Conservation (phyloP, 345 rosid species). For the Adansonia digitata region DNA sequence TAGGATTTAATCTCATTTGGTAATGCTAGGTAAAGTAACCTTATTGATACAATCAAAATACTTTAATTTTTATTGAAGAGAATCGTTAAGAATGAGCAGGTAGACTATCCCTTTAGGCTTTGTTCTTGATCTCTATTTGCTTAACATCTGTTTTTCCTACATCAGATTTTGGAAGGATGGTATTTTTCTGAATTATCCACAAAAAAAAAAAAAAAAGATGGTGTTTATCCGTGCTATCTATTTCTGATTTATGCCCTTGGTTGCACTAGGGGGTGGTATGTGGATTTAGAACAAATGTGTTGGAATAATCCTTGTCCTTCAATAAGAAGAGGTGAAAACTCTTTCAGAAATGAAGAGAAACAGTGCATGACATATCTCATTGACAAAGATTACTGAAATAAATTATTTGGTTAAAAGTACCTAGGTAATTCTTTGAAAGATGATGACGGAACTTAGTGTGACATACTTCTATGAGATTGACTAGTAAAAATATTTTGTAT, state of each 20-base stretch:
- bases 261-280: no score
- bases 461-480: not conserved
- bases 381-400: not conserved
- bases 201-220: no score
- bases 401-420: not conserved
- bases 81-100: not conserved
- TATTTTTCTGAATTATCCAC: no score
- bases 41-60: not conserved
- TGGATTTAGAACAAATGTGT: not conserved
- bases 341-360: not conserved
- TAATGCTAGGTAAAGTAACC: not conserved
- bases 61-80: not conserved
- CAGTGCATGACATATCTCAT: not conserved
- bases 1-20: not conserved
- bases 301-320: not conserved
- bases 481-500: not conserved
- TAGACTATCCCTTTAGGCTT: not conserved
- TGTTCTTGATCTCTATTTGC: not conserved
- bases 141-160: not conserved
- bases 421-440: not conserved
- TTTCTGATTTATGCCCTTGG: not conserved
- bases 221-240: not conserved
- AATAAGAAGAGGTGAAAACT: not conserved
- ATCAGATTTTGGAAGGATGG: not conserved
- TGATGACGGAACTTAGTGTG: not conserved